A percentile compares a stretch with the other conserved stretches of the same genome.
These are phyloP conservation scores for Podosphaera xanthii DNA, from an alignment of 2,329 filamentous ascomycete species.

Conservation along the genomic window DNA sequence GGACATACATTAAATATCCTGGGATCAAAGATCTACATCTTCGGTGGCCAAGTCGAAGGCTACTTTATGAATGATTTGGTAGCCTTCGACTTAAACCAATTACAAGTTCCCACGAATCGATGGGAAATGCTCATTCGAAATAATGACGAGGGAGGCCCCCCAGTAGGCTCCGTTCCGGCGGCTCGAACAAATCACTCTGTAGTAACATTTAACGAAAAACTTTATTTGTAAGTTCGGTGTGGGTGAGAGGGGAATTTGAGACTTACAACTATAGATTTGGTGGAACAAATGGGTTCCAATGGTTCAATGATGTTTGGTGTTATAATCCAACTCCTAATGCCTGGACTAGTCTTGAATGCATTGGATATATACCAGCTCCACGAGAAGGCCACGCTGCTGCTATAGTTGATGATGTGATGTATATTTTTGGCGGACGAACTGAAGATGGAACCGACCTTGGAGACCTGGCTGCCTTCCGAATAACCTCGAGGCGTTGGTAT, in stretches of 20 bases:
- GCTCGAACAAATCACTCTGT: slow-evolving; percentile 88
- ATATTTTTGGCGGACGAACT: slow-evolving; percentile 88
- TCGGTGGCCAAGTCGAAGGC: slow-evolving; percentile 91
- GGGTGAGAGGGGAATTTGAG: neutral
- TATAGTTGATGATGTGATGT: slow-evolving; percentile 95
- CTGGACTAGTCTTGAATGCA: slow-evolving; percentile 83
- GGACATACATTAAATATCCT: slow-evolving; percentile 92
- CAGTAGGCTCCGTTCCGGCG: slow-evolving; percentile 49
- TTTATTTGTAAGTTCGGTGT: slow-evolving; percentile 52
- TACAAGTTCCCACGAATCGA: slow-evolving; percentile 73
- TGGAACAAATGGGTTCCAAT: slow-evolving; percentile 81
- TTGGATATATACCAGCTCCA: slow-evolving; percentile 85
- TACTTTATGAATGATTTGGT: slow-evolving; percentile 96
- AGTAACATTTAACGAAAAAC: slow-evolving; percentile 75
- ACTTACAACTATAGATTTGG: slow-evolving; percentile 44
- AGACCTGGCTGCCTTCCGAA: slow-evolving; percentile 70
- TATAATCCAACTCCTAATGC: slow-evolving; percentile 66
- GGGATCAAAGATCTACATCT: slow-evolving; percentile 91
- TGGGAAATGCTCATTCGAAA: slow-evolving; percentile 86
- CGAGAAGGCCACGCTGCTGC: slow-evolving; percentile 87
- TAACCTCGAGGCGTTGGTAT: slow-evolving; percentile 78
- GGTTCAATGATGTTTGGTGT: slow-evolving; percentile 99
- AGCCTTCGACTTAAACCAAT: slow-evolving; percentile 83
- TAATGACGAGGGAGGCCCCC: slow-evolving; percentile 35
- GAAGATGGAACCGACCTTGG: slow-evolving; percentile 83